Evolutionary conservation across 225 moss, liverwort and hornwort genomes (phyloP), one percentile per base, ranked within the genome.

Genomic region (Physcomitrium patens): DNA sequence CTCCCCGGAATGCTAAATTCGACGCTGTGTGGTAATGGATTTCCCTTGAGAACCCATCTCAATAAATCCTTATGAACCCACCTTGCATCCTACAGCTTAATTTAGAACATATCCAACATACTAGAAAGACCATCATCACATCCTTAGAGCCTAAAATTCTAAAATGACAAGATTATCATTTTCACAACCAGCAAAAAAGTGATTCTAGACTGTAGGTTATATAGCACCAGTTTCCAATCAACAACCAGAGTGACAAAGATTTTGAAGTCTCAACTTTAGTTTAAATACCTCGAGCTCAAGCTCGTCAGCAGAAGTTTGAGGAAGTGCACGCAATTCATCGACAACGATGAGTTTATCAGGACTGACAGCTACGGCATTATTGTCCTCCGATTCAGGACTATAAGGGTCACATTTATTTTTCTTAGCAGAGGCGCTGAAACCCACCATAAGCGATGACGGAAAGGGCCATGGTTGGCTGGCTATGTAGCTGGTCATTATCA

Each of bases 391-490:
- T 63, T 70, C 48, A n/a, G 80, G 78, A 51, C 77, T 78, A 69
- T 90, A 90, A 74, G 79, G 79, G 65, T 90, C 86, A 68, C 75
- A 53, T 12, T 31, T 47, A 52, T 84, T 92, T 76, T 76, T 82
- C 28, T 74, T 52, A 59, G 78, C 92, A 57, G 63, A 76, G 50
- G 85, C 84, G 24, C 66, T 83, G 85, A 96, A 96, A 71, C 93
- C 96, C 27, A 93, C 82, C 96, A 96, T 96, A 52, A 96, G 75
- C 47, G 96, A 92, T 16, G 96, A 90, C 0, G 96, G 93, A 83
- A 93, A 93, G n/a, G 96, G 96, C 96, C 93, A 96, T 56, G 93
- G 96, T 64, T 96, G 96, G 76, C 96, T 90, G 26, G 87, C 89
- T 77, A 82, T 85, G 82, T 96, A 96, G 76, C 96, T 96, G 85